phyloP scores from a whole-genome alignment of 2,329 filamentous ascomycete species.

The Phyllosticta citribraziliensis region DNA sequence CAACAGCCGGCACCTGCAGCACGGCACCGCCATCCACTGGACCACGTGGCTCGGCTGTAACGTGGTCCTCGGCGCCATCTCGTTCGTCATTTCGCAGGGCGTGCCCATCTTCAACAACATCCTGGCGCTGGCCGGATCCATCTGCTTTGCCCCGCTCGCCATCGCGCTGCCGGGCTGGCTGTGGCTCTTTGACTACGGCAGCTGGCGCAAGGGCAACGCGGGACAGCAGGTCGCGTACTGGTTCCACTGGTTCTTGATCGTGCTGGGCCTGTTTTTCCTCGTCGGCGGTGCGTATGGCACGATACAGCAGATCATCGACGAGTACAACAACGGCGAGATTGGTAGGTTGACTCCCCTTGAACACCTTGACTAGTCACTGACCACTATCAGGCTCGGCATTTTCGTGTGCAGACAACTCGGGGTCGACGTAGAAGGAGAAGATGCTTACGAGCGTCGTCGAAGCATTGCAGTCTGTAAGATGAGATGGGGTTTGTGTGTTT shows the following conservation, averaged over 20 bases:
- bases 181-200: conserved; percentile 41
- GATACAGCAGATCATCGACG: conserved; percentile 42
- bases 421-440: conserved; percentile 17
- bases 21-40: conserved; percentile 40
- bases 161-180: conserved; percentile 40
- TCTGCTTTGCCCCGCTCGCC: conserved; percentile 44
- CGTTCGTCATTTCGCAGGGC: conserved; percentile 36
- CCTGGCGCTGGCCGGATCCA: conserved; percentile 39
- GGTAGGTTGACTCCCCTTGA: conserved; percentile 14
- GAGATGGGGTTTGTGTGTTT: too few species aligned
- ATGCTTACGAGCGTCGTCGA: too few species aligned
- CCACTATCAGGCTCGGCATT: conserved; percentile 28
- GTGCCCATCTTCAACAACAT: conserved; percentile 47
- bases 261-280: conserved; percentile 38
- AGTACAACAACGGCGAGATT: conserved; percentile 40
- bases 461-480: too few species aligned
- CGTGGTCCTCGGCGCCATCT: conserved; percentile 36
- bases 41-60: conserved; percentile 38
- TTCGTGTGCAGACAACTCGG: conserved; percentile 40
- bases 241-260: conserved; percentile 34
- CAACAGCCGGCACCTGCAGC: conserved; percentile 37
- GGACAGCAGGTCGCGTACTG: conserved; percentile 29
- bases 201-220: conserved; percentile 29
- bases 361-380: neutral
- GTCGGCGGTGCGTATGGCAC: conserved; percentile 43